Evolutionary conservation across 495 filamentous ascomycete genomes (phyloP).

Genomic region (Penicillium cosmopolitanum): DNA sequence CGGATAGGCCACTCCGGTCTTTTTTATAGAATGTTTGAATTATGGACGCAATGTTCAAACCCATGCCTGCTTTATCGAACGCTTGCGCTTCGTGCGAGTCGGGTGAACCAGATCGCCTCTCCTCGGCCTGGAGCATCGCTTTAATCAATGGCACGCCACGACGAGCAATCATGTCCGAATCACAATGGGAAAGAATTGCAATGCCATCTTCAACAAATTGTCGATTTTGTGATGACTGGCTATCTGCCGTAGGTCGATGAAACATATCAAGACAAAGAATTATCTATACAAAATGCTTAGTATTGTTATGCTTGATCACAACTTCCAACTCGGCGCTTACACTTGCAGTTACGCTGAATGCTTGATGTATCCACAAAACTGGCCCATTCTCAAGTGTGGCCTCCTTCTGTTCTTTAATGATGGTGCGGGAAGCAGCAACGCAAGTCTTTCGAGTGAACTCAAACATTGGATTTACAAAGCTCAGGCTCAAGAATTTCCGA

Average conservation of each 20-base stretch:
- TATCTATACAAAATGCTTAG: slow-evolving; percentile 24
- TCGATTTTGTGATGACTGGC: slow-evolving; percentile 37
- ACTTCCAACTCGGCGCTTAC: slow-evolving; percentile 12
- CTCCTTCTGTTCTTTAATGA: slow-evolving; percentile 43
- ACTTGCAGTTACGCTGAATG: slow-evolving; percentile 35
- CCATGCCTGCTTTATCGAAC: background rate
- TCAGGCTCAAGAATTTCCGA: slow-evolving; percentile 42
- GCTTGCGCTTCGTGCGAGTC: slow-evolving; percentile 7
- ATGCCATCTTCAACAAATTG: slow-evolving; percentile 38
- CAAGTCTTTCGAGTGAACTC: slow-evolving; percentile 43
- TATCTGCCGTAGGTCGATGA: slow-evolving; percentile 34
- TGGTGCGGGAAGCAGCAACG: slow-evolving; percentile 41
- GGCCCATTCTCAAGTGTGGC: slow-evolving; percentile 36
- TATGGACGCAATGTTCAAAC: slow-evolving; percentile 18
- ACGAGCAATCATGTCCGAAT: slow-evolving; percentile 39
- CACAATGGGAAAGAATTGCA: slow-evolving; percentile 29
- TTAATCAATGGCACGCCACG: slow-evolving; percentile 33
- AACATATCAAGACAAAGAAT: slow-evolving; percentile 48
- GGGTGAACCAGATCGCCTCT: slow-evolving; percentile 1
- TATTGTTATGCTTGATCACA: too few species aligned
- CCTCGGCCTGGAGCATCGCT: slow-evolving; percentile 27
- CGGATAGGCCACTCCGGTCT: slow-evolving; percentile 6
- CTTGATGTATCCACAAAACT: slow-evolving; percentile 47
- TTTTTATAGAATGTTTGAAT: slow-evolving; percentile 26
- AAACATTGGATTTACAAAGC: slow-evolving; percentile 44